These are phyloP conservation scores for Ajuga chamaepitys DNA, from an alignment of 257 asterid species.

Conservation along the genomic window DNA sequence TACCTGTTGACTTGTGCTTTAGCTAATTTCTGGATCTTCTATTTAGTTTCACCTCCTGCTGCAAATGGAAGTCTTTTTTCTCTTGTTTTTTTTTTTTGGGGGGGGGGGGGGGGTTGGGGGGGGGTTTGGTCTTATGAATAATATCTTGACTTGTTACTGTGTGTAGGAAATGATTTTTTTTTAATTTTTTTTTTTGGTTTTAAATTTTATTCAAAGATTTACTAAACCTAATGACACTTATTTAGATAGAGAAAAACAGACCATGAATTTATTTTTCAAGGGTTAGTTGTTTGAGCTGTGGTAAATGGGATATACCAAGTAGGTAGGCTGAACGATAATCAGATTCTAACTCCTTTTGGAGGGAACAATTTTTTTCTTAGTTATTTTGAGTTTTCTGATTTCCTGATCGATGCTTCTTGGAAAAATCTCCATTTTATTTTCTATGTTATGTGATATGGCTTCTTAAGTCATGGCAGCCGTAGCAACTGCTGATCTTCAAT, in stretches of 20 bases:
- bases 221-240: background rate
- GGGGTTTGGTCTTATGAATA: background rate
- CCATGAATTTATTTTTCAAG: background rate
- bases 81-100: too few species aligned
- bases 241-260: background rate
- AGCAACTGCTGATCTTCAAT: constrained; percentile 21
- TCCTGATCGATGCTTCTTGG: background rate
- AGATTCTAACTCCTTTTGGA: background rate
- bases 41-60: constrained; percentile 2
- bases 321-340: background rate
- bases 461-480: background rate
- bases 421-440: background rate
- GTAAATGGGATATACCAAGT: background rate
- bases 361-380: background rate
- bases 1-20: background rate
- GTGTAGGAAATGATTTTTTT: background rate
- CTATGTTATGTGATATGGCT: background rate
- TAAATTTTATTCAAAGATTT: background rate
- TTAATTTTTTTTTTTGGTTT: background rate
- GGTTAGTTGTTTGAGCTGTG: background rate
- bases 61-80: background rate
- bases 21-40: constrained; percentile 1
- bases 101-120: too few species aligned
- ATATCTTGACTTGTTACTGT: background rate
- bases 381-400: background rate